Conservation (phyloP, 129 eudicot species). For the Calendula officinalis region DNA sequence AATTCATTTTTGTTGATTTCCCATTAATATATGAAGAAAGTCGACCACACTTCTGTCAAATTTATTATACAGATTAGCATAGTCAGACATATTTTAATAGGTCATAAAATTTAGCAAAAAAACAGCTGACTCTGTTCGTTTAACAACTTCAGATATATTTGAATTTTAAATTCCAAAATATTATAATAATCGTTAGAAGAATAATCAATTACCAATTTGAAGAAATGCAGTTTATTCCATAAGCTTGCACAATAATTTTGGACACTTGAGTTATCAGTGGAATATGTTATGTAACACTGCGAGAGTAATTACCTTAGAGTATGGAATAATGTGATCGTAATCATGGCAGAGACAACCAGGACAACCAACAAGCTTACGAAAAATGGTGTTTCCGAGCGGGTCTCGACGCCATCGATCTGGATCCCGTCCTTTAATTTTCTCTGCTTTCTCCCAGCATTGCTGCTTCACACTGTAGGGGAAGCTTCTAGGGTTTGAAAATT, state of each 20-base stretch:
- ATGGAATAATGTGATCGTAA: constrained; percentile 87
- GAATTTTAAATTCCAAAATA: constrained; percentile 5
- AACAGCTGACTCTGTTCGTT: constrained; percentile 5
- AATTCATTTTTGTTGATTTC: neutral
- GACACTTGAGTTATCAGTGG: neutral
- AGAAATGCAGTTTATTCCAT: neutral
- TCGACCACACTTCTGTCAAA: neutral
- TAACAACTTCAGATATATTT: constrained; percentile 1
- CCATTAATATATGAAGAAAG: neutral
- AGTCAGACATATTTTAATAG: constrained; percentile 16
- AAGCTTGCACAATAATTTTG: neutral
- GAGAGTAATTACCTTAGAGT: constrained; percentile 70
- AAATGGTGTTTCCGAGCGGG: constrained; percentile 67
- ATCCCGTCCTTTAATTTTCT: constrained; percentile 81
- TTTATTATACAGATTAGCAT: constrained; percentile 4
- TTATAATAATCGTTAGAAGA: constrained; percentile 4
- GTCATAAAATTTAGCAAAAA: neutral
- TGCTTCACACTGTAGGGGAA: constrained; percentile 86
- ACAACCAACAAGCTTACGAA: constrained; percentile 86
- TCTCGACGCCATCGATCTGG: constrained; percentile 94
- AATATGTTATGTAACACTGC: neutral
- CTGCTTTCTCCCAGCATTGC: constrained; percentile 96
- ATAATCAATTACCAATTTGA: neutral
- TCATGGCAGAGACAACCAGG: constrained; percentile 97
- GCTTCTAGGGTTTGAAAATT: constrained; percentile 67